These are phyloP conservation scores for Hypoxylon sp. DNA, from an alignment of 2,329 filamentous ascomycete genomes.

Conservation along the genomic window DNA sequence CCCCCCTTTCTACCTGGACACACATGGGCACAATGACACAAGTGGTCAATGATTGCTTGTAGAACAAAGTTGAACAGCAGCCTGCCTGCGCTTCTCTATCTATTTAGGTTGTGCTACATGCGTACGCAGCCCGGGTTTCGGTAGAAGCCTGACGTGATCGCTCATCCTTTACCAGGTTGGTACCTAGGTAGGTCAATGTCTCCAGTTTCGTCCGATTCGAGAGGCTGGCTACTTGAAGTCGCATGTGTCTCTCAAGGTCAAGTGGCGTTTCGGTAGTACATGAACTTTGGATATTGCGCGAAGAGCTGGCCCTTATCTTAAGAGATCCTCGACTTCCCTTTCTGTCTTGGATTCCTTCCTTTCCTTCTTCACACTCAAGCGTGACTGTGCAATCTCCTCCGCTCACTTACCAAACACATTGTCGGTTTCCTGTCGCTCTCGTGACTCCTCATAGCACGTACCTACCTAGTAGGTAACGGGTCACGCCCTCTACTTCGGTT, in stretches of 20 bases:
- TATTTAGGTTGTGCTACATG: conserved; percentile 26
- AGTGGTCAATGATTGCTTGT: conserved; percentile 17
- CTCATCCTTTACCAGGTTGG: conserved; percentile 19
- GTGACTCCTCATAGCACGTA: conserved; percentile 12
- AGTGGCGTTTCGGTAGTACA: conserved; percentile 20
- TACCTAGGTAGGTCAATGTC: conserved; percentile 12
- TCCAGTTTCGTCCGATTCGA: conserved; percentile 9
- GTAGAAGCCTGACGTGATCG: conserved; percentile 29
- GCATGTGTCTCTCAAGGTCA: conserved; percentile 22
- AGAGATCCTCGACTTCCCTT: not conserved
- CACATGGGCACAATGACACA: not conserved
- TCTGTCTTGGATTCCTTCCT: conserved; percentile 14
- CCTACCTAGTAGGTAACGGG: conserved; percentile 14
- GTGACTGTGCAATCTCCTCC: conserved; percentile 1
- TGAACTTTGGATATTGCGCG: conserved; percentile 15
- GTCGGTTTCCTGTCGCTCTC: conserved; percentile 6
- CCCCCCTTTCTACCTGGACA: not conserved
- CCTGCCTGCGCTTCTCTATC: conserved; percentile 14
- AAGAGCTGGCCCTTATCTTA: conserved; percentile 26
- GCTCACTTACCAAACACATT: conserved; percentile 13
- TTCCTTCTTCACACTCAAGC: conserved; percentile 3
- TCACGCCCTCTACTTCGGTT: conserved; percentile 23
- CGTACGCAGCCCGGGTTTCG: conserved; percentile 23
- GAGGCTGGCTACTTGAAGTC: conserved; percentile 15
- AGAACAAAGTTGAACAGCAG: conserved; percentile 18